A percentile compares a stretch with the other conserved stretches of the same genome.
Evolutionary conservation across 495 filamentous ascomycete species (phyloP).

Genomic region (Hypoxylon lenormandii): DNA sequence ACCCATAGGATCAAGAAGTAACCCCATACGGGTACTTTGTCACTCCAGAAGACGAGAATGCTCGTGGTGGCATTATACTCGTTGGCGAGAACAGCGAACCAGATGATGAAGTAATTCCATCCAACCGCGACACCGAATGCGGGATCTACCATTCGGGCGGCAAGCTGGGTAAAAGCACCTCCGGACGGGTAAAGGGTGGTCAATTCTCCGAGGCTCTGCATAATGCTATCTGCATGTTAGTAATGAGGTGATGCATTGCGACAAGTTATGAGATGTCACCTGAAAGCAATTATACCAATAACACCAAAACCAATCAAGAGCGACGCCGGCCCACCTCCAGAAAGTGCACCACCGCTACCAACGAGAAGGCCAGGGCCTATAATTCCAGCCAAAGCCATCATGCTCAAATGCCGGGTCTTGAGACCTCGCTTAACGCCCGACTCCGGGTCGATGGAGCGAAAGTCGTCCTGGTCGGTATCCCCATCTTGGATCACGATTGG

Average conservation of each 20-base stretch:
- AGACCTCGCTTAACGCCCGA: conserved; percentile 66
- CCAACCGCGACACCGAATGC: conserved; percentile 87
- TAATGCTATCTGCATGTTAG: conserved; percentile 52
- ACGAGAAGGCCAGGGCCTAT: conserved; percentile 67
- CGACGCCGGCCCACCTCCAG: conserved; percentile 71
- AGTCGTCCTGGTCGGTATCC: conserved; percentile 52
- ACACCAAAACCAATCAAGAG: conserved; percentile 73
- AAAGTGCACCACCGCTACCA: conserved; percentile 71
- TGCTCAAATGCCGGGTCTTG: conserved; percentile 76
- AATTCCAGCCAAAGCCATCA: conserved; percentile 75
- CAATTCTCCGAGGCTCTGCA: conserved; percentile 75
- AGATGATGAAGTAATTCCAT: conserved; percentile 80
- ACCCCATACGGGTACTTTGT: conserved; percentile 62
- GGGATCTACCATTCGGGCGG: conserved; percentile 77
- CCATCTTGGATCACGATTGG: conserved; percentile 11
- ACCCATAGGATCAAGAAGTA: conserved; percentile 77
- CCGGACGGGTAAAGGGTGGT: conserved; percentile 77
- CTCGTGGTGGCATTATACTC: conserved; percentile 71
- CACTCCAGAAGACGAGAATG: conserved; percentile 71
- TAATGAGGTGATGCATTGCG: neutral
- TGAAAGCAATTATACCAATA: conserved; percentile 75
- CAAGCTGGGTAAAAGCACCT: conserved; percentile 70
- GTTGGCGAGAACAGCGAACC: conserved; percentile 69
- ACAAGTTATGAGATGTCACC: conserved; percentile 39
- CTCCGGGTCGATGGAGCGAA: conserved; percentile 59